Conservation (phyloP, 768 basidiomycete species). For the Leccinum arenicola region DNA sequence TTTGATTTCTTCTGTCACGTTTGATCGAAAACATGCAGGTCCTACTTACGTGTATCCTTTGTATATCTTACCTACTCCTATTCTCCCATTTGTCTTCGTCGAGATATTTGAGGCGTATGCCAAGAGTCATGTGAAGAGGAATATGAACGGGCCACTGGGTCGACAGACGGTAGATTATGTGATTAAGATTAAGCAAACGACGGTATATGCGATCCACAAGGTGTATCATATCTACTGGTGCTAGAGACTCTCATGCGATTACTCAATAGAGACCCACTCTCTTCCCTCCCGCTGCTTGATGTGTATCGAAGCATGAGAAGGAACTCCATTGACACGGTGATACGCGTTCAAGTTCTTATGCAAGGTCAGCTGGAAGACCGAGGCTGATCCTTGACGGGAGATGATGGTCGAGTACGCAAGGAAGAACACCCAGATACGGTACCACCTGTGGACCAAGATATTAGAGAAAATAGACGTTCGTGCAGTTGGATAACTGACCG, state of each 20-base stretch:
- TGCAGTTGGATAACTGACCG: constrained; percentile 32
- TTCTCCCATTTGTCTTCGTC: neutral
- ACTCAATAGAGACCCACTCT: constrained; percentile 28
- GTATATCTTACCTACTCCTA: neutral
- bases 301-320: constrained; percentile 78
- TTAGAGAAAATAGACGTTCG: neutral
- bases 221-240: constrained; percentile 9
- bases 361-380: constrained; percentile 95
- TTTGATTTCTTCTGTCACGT: neutral
- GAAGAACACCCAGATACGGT: constrained; percentile 96
- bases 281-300: constrained; percentile 40
- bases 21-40: neutral
- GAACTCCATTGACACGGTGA: constrained; percentile 84
- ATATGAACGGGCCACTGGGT: neutral
- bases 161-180: neutral
- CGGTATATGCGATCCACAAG: constrained; percentile 19
- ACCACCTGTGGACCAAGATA: constrained; percentile 52
- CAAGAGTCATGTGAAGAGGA: neutral
- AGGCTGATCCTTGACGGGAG: constrained; percentile 83
- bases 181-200: constrained; percentile 27
- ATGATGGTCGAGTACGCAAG: constrained; percentile 88
- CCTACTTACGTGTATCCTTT: neutral
- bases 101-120: neutral
- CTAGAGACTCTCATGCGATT: constrained; percentile 1
- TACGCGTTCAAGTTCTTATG: constrained; percentile 98